These are phyloP conservation scores for Themeda triandra DNA, from an alignment of 176 grass and related monocot species.

Conservation along the genomic window DNA sequence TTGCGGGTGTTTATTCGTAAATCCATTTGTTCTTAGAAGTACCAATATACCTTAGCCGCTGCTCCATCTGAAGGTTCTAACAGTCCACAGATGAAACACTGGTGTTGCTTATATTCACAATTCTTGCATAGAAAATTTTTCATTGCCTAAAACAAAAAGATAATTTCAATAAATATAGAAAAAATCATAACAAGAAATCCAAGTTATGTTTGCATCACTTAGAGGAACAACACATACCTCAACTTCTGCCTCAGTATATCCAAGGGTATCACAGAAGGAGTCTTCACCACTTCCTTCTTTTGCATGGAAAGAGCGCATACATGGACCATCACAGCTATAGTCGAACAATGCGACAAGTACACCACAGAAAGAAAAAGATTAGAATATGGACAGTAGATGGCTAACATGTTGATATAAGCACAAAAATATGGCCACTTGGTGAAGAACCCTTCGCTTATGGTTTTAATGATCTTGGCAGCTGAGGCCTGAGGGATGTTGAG, in stretches of 20 bases:
- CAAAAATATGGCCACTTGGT: background rate
- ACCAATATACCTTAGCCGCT: constrained; percentile 62
- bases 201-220: constrained; percentile 14
- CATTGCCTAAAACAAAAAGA: constrained; percentile 52
- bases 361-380: constrained; percentile 8
- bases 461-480: no score
- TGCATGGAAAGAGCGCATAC: constrained; percentile 97
- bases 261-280: constrained; percentile 66
- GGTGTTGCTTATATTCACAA: constrained; percentile 79
- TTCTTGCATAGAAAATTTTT: constrained; percentile 82
- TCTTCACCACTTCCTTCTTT: constrained; percentile 59
- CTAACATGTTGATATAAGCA: background rate
- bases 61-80: constrained; percentile 71
- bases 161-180: constrained; percentile 21
- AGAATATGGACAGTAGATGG: background rate
- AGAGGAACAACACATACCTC: constrained; percentile 43
- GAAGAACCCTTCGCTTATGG: no score
- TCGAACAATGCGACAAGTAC: constrained; percentile 19
- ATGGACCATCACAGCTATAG: constrained; percentile 88
- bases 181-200: constrained; percentile 30
- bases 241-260: constrained; percentile 55
- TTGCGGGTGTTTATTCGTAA: background rate
- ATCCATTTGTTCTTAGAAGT: background rate
- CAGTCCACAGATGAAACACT: constrained; percentile 85
- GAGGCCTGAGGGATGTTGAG: no score